Percentiles rank a stretch among this genome's conserved stretches.
Evolutionary conservation across 441 rosid genomes (phyloP).

Genomic region (Raphanus hybrid): DNA sequence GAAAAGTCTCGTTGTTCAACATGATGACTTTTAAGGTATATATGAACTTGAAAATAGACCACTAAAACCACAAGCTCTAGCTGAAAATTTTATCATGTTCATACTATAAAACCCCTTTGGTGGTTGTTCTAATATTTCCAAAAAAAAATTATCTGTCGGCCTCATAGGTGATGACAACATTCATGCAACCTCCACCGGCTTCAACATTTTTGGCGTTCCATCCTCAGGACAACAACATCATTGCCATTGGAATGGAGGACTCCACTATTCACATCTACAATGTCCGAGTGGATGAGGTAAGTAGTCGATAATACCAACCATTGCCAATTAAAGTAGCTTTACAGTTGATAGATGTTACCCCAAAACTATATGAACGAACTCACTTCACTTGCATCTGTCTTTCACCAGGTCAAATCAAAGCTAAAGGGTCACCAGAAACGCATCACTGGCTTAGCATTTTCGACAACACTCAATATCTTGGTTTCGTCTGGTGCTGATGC

Average conservation of each 20-base stretch:
- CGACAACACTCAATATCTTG: slow-evolving; percentile 75
- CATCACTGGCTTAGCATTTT: slow-evolving; percentile 91
- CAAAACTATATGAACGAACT: slow-evolving; percentile 6
- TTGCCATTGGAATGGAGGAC: slow-evolving; percentile 98
- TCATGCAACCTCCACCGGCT: slow-evolving; percentile 89
- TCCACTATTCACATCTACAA: slow-evolving; percentile 92
- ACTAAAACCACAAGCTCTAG: background rate
- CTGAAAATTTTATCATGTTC: slow-evolving; percentile 7
- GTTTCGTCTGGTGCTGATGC: slow-evolving; percentile 99
- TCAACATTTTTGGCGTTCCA: slow-evolving; percentile 93
- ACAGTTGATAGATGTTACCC: too few relatives aligned
- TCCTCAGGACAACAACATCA: slow-evolving; percentile 89
- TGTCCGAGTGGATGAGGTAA: slow-evolving; percentile 89
- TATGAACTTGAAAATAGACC: background rate
- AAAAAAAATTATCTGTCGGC: slow-evolving; percentile 4
- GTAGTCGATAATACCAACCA: slow-evolving; percentile 22
- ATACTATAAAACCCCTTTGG: slow-evolving; percentile 3
- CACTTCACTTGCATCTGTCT: slow-evolving; percentile 16
- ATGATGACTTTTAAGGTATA: slow-evolving; percentile 90
- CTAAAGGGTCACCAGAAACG: slow-evolving; percentile 91
- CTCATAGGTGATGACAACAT: slow-evolving; percentile 88
- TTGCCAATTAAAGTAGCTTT: background rate
- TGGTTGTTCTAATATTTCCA: background rate
- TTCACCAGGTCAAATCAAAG: slow-evolving; percentile 79
- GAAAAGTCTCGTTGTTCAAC: slow-evolving; percentile 86